Percentiles rank a stretch among this genome's conserved stretches.
Evolutionary conservation across 2,329 filamentous ascomycete genomes (phyloP).

Genomic region (Cordyceps fumosorosea): DNA sequence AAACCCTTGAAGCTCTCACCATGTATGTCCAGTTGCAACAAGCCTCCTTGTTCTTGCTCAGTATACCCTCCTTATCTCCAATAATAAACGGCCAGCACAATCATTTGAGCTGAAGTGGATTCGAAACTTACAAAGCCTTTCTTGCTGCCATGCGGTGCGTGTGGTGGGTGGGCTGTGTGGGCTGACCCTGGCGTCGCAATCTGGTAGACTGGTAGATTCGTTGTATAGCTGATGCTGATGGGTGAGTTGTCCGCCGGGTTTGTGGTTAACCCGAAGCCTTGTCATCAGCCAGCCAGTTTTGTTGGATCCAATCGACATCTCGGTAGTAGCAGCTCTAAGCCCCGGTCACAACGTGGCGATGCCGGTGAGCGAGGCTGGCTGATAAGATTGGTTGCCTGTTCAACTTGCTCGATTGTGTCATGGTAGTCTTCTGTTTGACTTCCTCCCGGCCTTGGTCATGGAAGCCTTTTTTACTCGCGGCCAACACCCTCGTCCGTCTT

Average conservation of each 20-base stretch:
- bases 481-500: background rate
- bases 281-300: background rate
- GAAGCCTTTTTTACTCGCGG: background rate
- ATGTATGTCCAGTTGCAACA: background rate
- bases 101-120: background rate
- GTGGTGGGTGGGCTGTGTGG: background rate
- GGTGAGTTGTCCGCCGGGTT: background rate
- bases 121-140: background rate
- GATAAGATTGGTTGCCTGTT: background rate
- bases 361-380: background rate
- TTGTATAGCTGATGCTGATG: background rate
- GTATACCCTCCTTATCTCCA: no score
- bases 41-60: background rate
- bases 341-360: background rate
- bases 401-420: background rate
- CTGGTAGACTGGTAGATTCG: background rate
- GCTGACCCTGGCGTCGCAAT: background rate
- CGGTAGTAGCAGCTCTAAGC: background rate
- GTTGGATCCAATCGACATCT: background rate
- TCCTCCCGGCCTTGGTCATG: background rate
- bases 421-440: background rate
- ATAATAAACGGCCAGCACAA: no score
- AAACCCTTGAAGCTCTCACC: constrained; percentile 11
- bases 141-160: background rate
- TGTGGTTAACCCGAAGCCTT: background rate